These are phyloP conservation scores for Cercospora canescens DNA, from an alignment of 2,329 filamentous ascomycete species.

Conservation along the genomic window DNA sequence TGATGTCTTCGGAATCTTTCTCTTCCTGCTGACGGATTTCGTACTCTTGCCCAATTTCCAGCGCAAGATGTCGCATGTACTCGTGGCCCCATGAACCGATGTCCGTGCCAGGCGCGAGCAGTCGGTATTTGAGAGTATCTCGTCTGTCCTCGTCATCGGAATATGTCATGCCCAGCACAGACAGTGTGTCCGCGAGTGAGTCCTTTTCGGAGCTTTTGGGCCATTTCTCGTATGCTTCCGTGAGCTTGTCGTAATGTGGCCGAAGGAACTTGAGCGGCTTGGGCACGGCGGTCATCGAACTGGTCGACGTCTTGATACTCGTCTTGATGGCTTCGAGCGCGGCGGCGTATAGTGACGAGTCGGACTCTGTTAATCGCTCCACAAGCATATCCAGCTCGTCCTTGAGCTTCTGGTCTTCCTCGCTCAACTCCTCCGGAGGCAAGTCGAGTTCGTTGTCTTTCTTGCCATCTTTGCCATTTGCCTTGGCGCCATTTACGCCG, in stretches of 20 bases:
- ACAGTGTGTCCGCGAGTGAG: constrained; percentile 89
- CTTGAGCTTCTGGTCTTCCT: constrained; percentile 98
- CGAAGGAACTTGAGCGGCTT: constrained; percentile 97
- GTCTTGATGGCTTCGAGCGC: constrained; percentile 95
- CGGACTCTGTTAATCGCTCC: constrained; percentile 86
- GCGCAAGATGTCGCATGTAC: constrained; percentile 90
- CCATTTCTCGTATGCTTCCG: constrained; percentile 89
- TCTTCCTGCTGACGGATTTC: constrained; percentile 84
- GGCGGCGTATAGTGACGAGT: constrained; percentile 84
- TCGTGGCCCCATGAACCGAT: constrained; percentile 98
- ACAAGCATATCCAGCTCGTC: constrained; percentile 97
- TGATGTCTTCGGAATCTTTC: constrained; percentile 77
- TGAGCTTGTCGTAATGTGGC: constrained; percentile 90
- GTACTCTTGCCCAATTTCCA: constrained; percentile 95
- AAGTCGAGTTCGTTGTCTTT: constrained; percentile 73
- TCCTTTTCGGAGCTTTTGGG: constrained; percentile 79
- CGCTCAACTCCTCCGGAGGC: constrained; percentile 82
- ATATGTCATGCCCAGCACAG: constrained; percentile 97
- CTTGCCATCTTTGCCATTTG: constrained; percentile 65
- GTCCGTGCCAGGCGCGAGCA: constrained; percentile 86
- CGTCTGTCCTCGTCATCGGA: constrained; percentile 87
- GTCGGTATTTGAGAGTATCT: constrained; percentile 93
- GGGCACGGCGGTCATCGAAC: constrained; percentile 98
- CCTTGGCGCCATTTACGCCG: constrained; percentile 51
- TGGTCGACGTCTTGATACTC: constrained; percentile 98